Evolutionary conservation across 192 early-diverging fungal species (phyloP), one percentile per base, ranked within the genome.

Genomic region (Coemansia furcata): DNA sequence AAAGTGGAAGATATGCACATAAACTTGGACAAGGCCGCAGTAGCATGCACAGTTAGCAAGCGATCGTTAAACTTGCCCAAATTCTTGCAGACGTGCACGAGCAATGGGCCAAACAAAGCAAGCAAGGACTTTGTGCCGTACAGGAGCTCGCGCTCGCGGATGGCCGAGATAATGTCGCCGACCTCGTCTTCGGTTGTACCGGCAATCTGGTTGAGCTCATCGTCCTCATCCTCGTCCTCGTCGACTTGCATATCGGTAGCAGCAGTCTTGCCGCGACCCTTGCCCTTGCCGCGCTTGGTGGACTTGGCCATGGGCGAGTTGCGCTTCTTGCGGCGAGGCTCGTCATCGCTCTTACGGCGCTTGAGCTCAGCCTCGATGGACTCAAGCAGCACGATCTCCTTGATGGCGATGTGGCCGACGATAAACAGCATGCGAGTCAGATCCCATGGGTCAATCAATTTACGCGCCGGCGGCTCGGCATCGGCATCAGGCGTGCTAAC

Each of bases 1-100:
- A 95, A 99, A 23, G 93, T 88, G 14, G 97, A 85, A 37, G 91
- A 93, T 36, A 99, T 88, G 75, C 98, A 99, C 96, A 98, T 98
- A 62, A 99, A 87, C 76, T 99, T 98, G 81, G 89, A 89, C 36
- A 99, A 84, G 3, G 98, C 90, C 6, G 96, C 83, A 6, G 90
- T 89, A 1, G 96, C 91, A 52, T 91, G 89, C 23, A 90, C 88
- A 73, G 96, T 95, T n/a, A 99, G 85, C n/a, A 87, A 84, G 47
- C 84, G 90, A 74, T 94, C 88, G 50, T 87, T 87, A 74, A 93
- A 99, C 33, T 87, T 79, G 23, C 88, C 87, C 72, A 95, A 92
- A 64, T 91, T 87, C 5, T 88, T 72, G 73, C 94, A 98, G 33
- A 98, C 88, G 49, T 90, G 85, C 32, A 87, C 84, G 21, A 98